Base-by-base conservation (phyloP, 2,329 filamentous ascomycete genomes). In the Talaromyces amestolkiae region DNA sequence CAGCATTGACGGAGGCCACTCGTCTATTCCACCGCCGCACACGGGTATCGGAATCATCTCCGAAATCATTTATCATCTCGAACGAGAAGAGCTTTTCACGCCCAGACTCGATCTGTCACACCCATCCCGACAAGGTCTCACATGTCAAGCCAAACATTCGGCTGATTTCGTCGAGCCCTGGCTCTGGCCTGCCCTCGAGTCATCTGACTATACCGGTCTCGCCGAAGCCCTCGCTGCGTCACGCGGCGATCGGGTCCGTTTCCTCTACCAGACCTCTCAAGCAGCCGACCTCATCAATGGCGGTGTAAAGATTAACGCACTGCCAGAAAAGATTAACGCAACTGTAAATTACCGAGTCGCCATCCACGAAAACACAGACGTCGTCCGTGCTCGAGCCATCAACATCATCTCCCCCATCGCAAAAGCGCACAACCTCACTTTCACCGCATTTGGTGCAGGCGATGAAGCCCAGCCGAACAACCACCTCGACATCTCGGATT, bases 31-130 rank as follows among this genome's bases (percentile, higher is more conserved):
- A 47, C 84, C 84, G 17, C 81, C 85, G 1, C 88, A 91, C 74
- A 91, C 88, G 0, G 87, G 87, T 11, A 91, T 91, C 62, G 89
- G 89, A 7, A 88, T 91, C 68, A 81, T 89, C 64, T 82, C 86
- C 10, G 87, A 91, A 71, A 83, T 91, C 43, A 83, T 91, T 66
- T 82, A 83, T n/a, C 76, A 82, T n/a, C 84, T 92, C 1, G 89
- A 92, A 71, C 71, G 71, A 1, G 78, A 85, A 45, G 81, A 85
- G 0, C 60, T 66, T 9, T 89, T 86, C 73, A 75, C 80, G 3
- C 83, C 86, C 2, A 77, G 76, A 39, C 77, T 86, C 3, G 77
- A 81, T 11, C 76, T 82, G 11, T 76, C 81, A 15, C 86, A 86
- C 58, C 87, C 87, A 0, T 82, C 86, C 31, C 81, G 87, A 67